Evolutionary conservation across 352 stramenopile species (phyloP).

Genomic region (Globisporangium acanthophoron): DNA sequence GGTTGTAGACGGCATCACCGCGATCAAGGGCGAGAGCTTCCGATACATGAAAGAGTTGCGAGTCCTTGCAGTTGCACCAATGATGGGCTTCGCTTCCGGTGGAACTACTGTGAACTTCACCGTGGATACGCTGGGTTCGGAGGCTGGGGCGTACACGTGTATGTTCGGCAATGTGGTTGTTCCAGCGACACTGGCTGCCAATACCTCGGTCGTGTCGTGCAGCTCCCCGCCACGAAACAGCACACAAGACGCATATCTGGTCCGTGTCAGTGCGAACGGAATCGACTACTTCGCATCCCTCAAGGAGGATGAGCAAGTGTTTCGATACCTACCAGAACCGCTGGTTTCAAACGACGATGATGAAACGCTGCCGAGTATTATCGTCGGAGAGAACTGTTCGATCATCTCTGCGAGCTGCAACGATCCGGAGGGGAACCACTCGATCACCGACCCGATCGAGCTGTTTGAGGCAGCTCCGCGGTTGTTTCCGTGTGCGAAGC

Average conservation of each 20-base stretch:
- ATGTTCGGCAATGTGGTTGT: constrained; percentile 19
- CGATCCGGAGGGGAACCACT: neutral
- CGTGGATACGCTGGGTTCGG: constrained; percentile 3
- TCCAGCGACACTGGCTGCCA: neutral
- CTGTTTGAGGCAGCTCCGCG: constrained; percentile 19
- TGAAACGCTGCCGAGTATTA: neutral
- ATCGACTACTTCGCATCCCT: constrained; percentile 29
- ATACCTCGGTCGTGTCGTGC: constrained; percentile 22
- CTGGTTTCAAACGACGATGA: neutral
- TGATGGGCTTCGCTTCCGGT: constrained; percentile 16
- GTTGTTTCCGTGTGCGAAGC: constrained; percentile 16
- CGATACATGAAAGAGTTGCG: constrained; percentile 3
- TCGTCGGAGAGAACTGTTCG: neutral
- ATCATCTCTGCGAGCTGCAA: neutral
- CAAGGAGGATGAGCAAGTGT: constrained; percentile 7
- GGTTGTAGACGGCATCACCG: constrained; percentile 16
- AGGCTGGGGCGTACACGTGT: constrained; percentile 18
- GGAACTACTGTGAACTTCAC: constrained; percentile 17
- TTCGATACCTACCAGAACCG: constrained; percentile 16
- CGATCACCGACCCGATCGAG: constrained; percentile 14
- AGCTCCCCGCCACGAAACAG: constrained; percentile 11
- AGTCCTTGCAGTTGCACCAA: constrained; percentile 21
- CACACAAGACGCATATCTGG: constrained; percentile 2
- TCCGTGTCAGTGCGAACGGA: constrained; percentile 35
- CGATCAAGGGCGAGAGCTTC: constrained; percentile 18